phyloP scores from a whole-genome alignment of 148 eudicot genomes.

The Tetragonia tetragonoides region DNA sequence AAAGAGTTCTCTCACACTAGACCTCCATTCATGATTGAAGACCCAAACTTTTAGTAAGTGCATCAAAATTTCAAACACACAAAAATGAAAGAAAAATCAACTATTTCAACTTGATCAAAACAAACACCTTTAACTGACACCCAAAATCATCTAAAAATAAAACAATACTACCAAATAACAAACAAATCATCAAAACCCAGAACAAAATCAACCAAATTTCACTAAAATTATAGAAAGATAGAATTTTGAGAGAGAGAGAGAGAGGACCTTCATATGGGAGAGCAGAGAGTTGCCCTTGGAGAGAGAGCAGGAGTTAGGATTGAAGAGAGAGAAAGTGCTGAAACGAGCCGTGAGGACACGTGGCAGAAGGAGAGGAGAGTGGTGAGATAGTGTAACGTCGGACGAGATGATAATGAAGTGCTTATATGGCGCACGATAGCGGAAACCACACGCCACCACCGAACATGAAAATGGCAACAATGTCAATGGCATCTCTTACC shows the following conservation, averaged over 20 bases:
- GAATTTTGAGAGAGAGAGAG: neutral
- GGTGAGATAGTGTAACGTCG: slow-evolving; percentile 5
- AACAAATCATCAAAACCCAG: neutral
- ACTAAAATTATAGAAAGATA: neutral
- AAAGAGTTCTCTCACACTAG: too few species aligned
- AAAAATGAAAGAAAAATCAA: too few species aligned
- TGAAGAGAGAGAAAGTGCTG: slow-evolving; percentile 24
- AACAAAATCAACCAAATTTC: neutral
- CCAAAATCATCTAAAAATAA: neutral
- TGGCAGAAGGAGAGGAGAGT: slow-evolving; percentile 17
- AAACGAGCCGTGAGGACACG: slow-evolving; percentile 19
- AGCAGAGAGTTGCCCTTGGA: slow-evolving; percentile 58
- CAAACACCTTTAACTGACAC: slow-evolving; percentile 16
- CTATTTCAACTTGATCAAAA: slow-evolving; percentile 3
- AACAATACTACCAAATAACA: neutral
- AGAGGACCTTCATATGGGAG: slow-evolving; percentile 61
- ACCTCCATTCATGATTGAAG: too few species aligned
- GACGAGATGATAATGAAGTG: slow-evolving; percentile 19
- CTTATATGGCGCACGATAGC: slow-evolving; percentile 37
- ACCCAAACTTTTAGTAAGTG: too few species aligned
- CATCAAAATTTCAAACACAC: too few species aligned
- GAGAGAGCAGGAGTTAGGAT: slow-evolving; percentile 21
- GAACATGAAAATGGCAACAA: slow-evolving; percentile 25
- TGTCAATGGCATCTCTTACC: slow-evolving; percentile 24
- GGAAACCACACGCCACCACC: slow-evolving; percentile 28